Conservation (phyloP, 2,329 filamentous ascomycete species). For the Phaeosphaeriaceae sp. region DNA sequence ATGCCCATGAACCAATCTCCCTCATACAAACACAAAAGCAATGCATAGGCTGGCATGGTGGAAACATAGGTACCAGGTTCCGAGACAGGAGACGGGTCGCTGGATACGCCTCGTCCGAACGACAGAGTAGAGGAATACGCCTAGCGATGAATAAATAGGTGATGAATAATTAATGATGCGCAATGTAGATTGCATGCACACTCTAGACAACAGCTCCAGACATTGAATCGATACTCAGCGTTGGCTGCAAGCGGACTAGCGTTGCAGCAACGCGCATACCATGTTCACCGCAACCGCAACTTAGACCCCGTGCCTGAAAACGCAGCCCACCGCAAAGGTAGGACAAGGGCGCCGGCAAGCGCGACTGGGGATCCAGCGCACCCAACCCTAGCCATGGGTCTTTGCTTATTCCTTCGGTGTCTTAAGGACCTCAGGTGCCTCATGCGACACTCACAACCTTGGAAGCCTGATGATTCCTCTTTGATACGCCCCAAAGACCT, state of each 20-base stretch:
- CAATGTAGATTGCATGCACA: conserved; percentile 4
- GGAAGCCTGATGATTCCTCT: neutral
- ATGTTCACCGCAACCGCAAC: conserved; percentile 22
- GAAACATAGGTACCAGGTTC: neutral
- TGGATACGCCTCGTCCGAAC: conserved; percentile 18
- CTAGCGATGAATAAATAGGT: conserved; percentile 5
- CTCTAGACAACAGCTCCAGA: conserved; percentile 15
- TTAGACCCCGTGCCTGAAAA: conserved; percentile 23
- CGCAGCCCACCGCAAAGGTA: conserved; percentile 17
- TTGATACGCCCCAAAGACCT: neutral
- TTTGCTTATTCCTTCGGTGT: conserved; percentile 8
- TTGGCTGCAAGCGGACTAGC: conserved; percentile 25
- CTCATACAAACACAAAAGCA: conserved; percentile 6
- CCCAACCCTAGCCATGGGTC: conserved; percentile 14
- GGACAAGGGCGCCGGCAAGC: conserved; percentile 26
- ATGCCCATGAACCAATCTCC: neutral
- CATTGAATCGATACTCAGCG: conserved; percentile 21
- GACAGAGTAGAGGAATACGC: neutral
- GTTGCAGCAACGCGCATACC: conserved; percentile 10
- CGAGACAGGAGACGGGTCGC: conserved; percentile 7
- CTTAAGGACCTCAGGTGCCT: too few species aligned
- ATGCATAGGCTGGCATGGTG: neutral
- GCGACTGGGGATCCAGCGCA: conserved; percentile 20
- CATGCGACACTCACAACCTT: too few species aligned
- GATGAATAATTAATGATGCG: too few species aligned